Conservation (phyloP, 768 basidiomycete genomes). For the Termitomyces sp. region DNA sequence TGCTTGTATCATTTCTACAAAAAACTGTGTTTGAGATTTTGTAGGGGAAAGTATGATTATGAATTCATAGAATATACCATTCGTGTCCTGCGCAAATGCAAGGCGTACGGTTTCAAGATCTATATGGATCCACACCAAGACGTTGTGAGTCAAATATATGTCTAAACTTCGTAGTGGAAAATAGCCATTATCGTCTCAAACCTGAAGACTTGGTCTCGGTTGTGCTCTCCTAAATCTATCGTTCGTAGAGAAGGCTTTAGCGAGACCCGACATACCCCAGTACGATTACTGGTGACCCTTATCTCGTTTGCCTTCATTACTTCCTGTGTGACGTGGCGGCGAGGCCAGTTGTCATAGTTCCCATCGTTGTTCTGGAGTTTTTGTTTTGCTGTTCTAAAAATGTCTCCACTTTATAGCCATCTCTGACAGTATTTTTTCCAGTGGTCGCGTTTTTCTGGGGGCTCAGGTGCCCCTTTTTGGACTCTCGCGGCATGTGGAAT, state of each 20-base stretch:
- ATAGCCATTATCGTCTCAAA: neutral
- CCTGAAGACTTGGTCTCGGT: neutral
- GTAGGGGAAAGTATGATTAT: slow-evolving; percentile 83
- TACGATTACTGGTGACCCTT: neutral
- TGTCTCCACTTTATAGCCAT: neutral
- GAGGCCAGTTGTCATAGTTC: neutral
- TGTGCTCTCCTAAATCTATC: neutral
- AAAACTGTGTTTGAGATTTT: slow-evolving; percentile 1
- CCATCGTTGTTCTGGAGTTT: neutral
- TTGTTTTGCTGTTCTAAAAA: neutral
- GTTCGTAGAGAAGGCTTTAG: neutral
- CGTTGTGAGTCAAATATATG: slow-evolving; percentile 48
- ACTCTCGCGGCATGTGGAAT: slow-evolving; percentile 88
- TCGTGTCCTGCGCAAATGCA: slow-evolving; percentile 82
- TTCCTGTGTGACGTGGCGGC: neutral
- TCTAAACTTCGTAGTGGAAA: neutral
- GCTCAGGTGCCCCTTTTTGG: slow-evolving; percentile 95
- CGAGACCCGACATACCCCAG: neutral
- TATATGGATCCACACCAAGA: slow-evolving; percentile 98
- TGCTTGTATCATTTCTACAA: slow-evolving; percentile 17
- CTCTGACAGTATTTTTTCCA: slow-evolving; percentile 23
- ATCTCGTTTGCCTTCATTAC: neutral
- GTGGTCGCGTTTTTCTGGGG: slow-evolving; percentile 96
- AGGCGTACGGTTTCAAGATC: slow-evolving; percentile 85
- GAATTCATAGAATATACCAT: slow-evolving; percentile 93